Evolutionary conservation across 805 yeast species (phyloP).

Genomic region (Osmozyma mogii): DNA sequence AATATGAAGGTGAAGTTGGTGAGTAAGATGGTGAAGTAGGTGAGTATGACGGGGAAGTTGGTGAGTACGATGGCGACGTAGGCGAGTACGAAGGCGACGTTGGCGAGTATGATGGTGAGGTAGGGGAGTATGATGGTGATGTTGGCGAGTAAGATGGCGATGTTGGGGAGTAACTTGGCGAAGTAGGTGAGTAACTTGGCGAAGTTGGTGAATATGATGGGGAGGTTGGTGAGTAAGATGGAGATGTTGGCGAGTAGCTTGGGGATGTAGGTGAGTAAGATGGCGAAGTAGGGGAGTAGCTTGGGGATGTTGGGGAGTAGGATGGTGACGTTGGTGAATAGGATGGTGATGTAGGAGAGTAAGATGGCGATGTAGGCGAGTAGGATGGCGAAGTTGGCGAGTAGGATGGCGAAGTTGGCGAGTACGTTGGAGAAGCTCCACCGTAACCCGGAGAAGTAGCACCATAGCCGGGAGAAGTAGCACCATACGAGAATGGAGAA

Average conservation of each 20-base stretch:
- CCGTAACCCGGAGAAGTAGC: constrained; percentile 39
- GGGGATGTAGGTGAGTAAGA: constrained; percentile 21
- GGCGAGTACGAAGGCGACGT: constrained; percentile 42
- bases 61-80: constrained; percentile 66
- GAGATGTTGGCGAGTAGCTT: constrained; percentile 20
- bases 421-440: constrained; percentile 26
- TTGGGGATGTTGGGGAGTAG: constrained; percentile 22
- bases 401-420: constrained; percentile 58
- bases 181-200: constrained; percentile 19
- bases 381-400: constrained; percentile 70
- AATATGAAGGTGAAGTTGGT: constrained; percentile 52
- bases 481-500: constrained; percentile 49
- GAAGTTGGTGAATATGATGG: constrained; percentile 18
- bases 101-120: constrained; percentile 32
- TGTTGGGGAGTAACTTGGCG: constrained; percentile 14
- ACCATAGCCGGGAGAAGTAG: constrained; percentile 44
- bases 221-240: constrained; percentile 20
- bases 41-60: constrained; percentile 70
- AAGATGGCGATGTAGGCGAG: constrained; percentile 42
- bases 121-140: constrained; percentile 50
- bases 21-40: constrained; percentile 66
- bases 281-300: constrained; percentile 21
- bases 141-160: constrained; percentile 21
- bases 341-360: constrained; percentile 15
- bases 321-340: constrained; percentile 21